phyloP scores from a whole-genome alignment of 2,329 filamentous ascomycete species.

The Sclerotinia trifoliorum region DNA sequence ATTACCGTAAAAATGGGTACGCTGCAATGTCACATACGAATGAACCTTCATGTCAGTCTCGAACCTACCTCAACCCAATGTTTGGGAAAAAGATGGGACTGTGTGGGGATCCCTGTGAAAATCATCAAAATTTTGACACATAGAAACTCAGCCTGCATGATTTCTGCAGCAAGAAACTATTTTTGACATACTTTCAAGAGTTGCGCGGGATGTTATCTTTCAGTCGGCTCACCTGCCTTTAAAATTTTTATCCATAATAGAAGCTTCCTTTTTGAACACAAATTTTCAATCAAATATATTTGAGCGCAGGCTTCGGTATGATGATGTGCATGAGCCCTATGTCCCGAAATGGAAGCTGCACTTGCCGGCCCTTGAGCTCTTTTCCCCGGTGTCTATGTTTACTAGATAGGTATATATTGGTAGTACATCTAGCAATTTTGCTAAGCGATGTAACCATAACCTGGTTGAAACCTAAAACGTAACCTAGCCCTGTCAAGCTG shows the following conservation, averaged over 20 bases:
- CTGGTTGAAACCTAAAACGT: not conserved
- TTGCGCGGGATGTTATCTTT: not conserved
- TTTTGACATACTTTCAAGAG: not conserved
- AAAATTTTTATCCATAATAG: not conserved
- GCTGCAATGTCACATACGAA: not conserved
- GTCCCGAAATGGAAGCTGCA: not conserved
- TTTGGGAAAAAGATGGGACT: not conserved
- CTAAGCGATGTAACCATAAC: not conserved
- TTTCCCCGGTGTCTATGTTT: not conserved
- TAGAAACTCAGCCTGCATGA: not conserved
- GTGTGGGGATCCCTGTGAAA: not conserved
- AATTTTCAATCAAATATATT: not conserved
- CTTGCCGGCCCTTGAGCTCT: not conserved
- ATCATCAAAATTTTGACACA: constrained; percentile 12
- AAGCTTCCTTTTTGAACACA: not conserved
- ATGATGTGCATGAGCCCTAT: constrained; percentile 23
- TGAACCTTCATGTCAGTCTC: not conserved
- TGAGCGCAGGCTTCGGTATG: not conserved
- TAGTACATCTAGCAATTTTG: not conserved
- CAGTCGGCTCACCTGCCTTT: too few species aligned
- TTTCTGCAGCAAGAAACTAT: not conserved
- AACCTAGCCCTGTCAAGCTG: not conserved
- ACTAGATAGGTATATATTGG: not conserved
- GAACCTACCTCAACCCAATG: not conserved
- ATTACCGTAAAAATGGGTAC: not conserved